Percentiles rank a stretch among this genome's conserved stretches.
Conservation (phyloP, 805 yeast species). For the Starmerella apicola region DNA sequence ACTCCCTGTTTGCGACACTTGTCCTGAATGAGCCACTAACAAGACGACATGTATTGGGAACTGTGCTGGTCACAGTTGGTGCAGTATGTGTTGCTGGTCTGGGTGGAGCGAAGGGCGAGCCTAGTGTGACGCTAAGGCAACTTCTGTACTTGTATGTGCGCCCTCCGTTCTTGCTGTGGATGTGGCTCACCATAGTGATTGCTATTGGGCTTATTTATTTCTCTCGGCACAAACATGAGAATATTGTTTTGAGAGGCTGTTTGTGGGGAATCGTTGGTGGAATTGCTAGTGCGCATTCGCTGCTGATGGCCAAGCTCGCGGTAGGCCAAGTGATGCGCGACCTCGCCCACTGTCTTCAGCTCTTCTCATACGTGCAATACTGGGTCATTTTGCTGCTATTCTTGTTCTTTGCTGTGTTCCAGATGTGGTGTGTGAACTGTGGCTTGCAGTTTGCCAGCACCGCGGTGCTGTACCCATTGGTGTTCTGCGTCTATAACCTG, state of each 20-base stretch:
- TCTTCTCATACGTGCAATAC: constrained; percentile 32
- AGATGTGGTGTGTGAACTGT: constrained; percentile 58
- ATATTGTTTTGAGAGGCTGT: constrained; percentile 32
- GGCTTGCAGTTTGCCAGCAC: constrained; percentile 64
- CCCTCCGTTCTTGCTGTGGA: constrained; percentile 48
- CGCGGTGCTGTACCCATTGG: constrained; percentile 68
- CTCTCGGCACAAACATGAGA: neutral
- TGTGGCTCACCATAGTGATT: constrained; percentile 29
- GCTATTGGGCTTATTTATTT: constrained; percentile 18
- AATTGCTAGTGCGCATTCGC: constrained; percentile 70
- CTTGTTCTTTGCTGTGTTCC: constrained; percentile 45
- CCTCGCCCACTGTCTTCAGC: constrained; percentile 27
- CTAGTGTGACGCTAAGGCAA: constrained; percentile 39
- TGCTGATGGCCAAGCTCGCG: constrained; percentile 71
- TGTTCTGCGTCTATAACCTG: constrained; percentile 71
- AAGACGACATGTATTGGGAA: constrained; percentile 44
- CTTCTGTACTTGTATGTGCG: constrained; percentile 34
- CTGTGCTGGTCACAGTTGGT: constrained; percentile 55
- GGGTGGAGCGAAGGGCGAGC: constrained; percentile 44
- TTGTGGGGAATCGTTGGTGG: constrained; percentile 62
- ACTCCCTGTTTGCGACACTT: constrained; percentile 57
- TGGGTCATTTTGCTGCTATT: constrained; percentile 41
- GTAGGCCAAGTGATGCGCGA: constrained; percentile 53
- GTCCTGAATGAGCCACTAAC: constrained; percentile 61
- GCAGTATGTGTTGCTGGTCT: constrained; percentile 67